Evolutionary conservation across 2,329 filamentous ascomycete genomes (phyloP), one percentile per base, ranked within the genome.

Genomic region (Metarhizium humberi): DNA sequence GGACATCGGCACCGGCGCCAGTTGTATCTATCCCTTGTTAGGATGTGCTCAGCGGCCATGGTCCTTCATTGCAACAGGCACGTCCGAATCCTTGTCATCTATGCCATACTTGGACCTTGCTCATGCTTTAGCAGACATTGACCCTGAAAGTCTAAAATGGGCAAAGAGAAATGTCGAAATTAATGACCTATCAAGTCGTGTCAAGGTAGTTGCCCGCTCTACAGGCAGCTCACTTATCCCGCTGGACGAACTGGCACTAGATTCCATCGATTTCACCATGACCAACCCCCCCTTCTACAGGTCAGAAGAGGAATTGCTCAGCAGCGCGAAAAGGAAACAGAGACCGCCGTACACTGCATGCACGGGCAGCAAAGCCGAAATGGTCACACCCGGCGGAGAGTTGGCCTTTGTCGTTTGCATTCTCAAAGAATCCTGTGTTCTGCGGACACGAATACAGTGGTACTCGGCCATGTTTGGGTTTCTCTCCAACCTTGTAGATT

Each of bases 241-340:
- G 0, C 66, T 90, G 0, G 74, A 83, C 43, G 75, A 76, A 0
- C 65, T 85, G 1, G 70, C 68, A 25, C 66, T 80, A 4, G 66
- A 72, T 7, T 65, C 59, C 3, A 75, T 95, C 47, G 86, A 92
- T 66, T 96, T 97, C 67, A 84, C 82, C 56, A 95, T 97, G 84
- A 92, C 87, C 60, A 99, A 99, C 62, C 94, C 94, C 0, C 94
- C 94, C 0, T 99, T 99, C 72, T 97, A 96, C 73, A 70, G 77
- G n/a, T 91, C 88, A 0, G 73, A 79, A 3, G 71, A 78, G 5
- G 90, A 95, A 52, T 81, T 96, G 70, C 61, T 78, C 3, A 71
- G 75, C 4, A 86, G 86, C 1, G 86, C 88, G 0, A 69, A 75
- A 16, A 70, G 78, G 42, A 96, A 96, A 68, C 71, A 78, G 3